phyloP scores from a whole-genome alignment of 1,139 yeast species.

The Diutina ranongensis region DNA sequence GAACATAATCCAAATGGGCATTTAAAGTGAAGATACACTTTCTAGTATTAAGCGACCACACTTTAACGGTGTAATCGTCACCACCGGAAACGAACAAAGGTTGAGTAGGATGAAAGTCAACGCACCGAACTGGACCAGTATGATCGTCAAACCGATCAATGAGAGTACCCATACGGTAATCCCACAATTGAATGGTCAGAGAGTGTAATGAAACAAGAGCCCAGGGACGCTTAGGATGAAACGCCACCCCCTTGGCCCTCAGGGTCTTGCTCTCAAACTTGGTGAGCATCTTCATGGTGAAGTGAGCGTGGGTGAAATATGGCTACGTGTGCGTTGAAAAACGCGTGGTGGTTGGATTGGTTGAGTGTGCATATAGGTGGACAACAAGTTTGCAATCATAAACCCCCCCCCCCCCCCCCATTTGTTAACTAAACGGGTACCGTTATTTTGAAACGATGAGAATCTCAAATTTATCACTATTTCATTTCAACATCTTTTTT shows the following conservation, averaged over 20 bases:
- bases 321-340: not conserved
- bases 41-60: conserved; percentile 90
- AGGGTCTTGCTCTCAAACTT: conserved; percentile 98
- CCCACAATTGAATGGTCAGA: conserved; percentile 96
- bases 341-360: not conserved
- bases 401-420: not conserved
- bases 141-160: conserved; percentile 96
- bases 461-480: too few relatives aligned
- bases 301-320: conserved; percentile 3
- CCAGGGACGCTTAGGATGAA: conserved; percentile 97
- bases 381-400: not conserved
- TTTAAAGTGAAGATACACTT: conserved; percentile 83
- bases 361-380: not conserved
- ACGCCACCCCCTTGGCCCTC: conserved; percentile 96
- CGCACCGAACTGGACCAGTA: conserved; percentile 94
- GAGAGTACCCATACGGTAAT: conserved; percentile 96
- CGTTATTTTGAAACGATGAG: too few relatives aligned
- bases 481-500: too few relatives aligned
- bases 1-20: conserved; percentile 91
- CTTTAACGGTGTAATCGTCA: conserved; percentile 90
- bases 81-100: conserved; percentile 96
- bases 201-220: conserved; percentile 88
- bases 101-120: conserved; percentile 95
- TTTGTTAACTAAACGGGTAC: too few relatives aligned
- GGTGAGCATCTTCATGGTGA: conserved; percentile 88